Evolutionary conservation across 345 rosid genomes (phyloP).

Genomic region (Raphanus sativus): DNA sequence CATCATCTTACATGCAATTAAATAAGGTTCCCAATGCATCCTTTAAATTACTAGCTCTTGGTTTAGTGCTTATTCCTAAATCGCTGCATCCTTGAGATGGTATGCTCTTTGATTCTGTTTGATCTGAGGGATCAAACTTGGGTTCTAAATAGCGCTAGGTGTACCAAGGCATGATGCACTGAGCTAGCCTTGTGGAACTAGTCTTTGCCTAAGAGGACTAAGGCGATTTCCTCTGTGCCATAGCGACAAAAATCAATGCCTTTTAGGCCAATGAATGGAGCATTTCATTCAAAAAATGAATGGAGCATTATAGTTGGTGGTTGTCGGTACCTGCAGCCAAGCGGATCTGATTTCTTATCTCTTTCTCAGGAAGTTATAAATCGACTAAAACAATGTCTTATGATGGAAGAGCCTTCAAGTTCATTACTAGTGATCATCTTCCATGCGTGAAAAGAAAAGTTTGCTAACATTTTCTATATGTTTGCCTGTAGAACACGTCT

Average conservation of each 20-base stretch:
- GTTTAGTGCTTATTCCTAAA: not conserved
- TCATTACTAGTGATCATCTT: not conserved
- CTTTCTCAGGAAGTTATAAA: not conserved
- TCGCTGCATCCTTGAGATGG: not conserved
- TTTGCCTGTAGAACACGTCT: not conserved
- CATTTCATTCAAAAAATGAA: not conserved
- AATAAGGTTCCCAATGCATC: not conserved
- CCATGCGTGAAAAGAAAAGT: not conserved
- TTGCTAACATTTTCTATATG: not conserved
- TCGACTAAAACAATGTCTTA: not conserved
- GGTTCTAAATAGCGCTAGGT: not conserved
- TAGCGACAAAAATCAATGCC: not conserved
- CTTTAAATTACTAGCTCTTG: not conserved
- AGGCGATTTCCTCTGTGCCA: not conserved
- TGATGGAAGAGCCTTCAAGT: not conserved
- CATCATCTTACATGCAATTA: not conserved
- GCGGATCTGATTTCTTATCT: not conserved
- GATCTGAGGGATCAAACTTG: not conserved
- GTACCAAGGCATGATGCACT: not conserved
- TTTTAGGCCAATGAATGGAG: not conserved
- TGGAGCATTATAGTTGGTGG: not conserved
- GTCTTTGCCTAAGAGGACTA: not conserved
- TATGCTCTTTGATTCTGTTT: not conserved
- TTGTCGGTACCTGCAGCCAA: not conserved
- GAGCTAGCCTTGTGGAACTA: not conserved